These are phyloP conservation scores for Dendryphion nanum DNA, from an alignment of 2,329 filamentous ascomycete genomes.

Conservation along the genomic window DNA sequence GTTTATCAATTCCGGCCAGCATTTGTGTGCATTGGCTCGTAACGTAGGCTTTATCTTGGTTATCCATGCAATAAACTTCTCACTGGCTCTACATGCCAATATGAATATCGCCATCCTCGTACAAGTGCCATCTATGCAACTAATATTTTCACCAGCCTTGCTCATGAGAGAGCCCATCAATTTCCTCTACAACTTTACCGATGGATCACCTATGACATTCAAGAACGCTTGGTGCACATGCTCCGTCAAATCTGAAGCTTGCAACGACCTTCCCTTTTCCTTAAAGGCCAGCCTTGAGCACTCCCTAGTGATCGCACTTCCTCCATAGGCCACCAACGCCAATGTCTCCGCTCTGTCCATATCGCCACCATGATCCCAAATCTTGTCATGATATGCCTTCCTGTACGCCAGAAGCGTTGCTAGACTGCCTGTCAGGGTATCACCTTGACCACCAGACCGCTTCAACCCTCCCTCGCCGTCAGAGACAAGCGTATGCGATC, in stretches of 20 bases:
- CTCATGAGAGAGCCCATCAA: too few species aligned
- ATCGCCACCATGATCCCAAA: constrained; percentile 66
- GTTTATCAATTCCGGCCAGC: too few species aligned
- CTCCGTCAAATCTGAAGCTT: constrained; percentile 90
- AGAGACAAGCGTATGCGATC: constrained; percentile 69
- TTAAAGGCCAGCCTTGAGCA: constrained; percentile 84
- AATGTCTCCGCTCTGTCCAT: constrained; percentile 61
- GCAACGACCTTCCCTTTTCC: constrained; percentile 81
- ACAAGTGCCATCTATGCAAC: too few species aligned
- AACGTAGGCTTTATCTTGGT: too few species aligned
- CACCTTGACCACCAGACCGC: constrained; percentile 89
- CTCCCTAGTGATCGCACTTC: constrained; percentile 83
- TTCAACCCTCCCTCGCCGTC: constrained; percentile 82
- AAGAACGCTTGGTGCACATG: constrained; percentile 82
- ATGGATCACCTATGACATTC: constrained; percentile 69
- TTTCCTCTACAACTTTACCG: constrained; percentile 12
- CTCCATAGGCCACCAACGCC: constrained; percentile 79
- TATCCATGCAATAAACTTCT: too few species aligned
- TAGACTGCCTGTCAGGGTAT: constrained; percentile 86
- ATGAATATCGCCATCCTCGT: too few species aligned
- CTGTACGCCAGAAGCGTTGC: constrained; percentile 89
- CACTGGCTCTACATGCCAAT: too few species aligned
- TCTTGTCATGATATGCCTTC: constrained; percentile 75
- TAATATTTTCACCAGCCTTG: too few species aligned
- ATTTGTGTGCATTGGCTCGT: too few species aligned